Conservation (phyloP, 108 stramenopile species). For the Schizochytrium sp. region DNA sequence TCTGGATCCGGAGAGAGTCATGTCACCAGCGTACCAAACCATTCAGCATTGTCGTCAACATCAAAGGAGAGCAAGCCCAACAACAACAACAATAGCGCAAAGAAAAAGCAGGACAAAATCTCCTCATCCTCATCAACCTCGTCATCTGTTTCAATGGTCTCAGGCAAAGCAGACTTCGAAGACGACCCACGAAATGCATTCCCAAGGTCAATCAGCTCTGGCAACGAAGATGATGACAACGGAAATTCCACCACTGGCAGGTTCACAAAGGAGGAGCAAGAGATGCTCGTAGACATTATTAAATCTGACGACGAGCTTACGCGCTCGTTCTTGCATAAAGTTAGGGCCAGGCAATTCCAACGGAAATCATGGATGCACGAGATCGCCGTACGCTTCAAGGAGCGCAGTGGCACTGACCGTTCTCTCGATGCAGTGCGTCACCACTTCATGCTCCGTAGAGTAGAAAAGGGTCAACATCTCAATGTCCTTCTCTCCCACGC, state of each 20-base stretch:
- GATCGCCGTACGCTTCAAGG: conserved; percentile 55
- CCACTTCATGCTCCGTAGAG: conserved; percentile 56
- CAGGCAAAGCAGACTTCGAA: no score
- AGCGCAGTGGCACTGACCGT: conserved; percentile 28
- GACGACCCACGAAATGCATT: no score
- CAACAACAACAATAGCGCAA: no score
- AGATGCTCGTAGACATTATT: conserved; percentile 56
- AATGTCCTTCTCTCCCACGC: conserved; percentile 41
- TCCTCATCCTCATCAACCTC: no score
- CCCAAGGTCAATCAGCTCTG: background rate
- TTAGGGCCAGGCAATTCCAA: conserved; percentile 40
- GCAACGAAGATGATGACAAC: background rate
- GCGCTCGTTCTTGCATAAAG: background rate
- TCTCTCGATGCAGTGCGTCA: conserved; percentile 57
- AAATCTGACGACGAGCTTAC: conserved; percentile 41
- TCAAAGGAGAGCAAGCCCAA: no score
- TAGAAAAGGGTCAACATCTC: conserved; percentile 22
- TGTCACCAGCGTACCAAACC: no score
- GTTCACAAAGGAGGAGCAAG: conserved; percentile 49
- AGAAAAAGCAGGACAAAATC: no score
- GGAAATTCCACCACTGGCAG: background rate
- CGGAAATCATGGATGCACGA: conserved; percentile 57
- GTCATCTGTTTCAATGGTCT: no score
- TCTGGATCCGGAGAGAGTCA: no score
- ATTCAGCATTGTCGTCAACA: no score